A percentile compares a stretch with the other conserved stretches of the same genome.
Evolutionary conservation across 192 early-diverging fungal genomes (phyloP).

Genomic region (Rhizophagus prolifer): DNA sequence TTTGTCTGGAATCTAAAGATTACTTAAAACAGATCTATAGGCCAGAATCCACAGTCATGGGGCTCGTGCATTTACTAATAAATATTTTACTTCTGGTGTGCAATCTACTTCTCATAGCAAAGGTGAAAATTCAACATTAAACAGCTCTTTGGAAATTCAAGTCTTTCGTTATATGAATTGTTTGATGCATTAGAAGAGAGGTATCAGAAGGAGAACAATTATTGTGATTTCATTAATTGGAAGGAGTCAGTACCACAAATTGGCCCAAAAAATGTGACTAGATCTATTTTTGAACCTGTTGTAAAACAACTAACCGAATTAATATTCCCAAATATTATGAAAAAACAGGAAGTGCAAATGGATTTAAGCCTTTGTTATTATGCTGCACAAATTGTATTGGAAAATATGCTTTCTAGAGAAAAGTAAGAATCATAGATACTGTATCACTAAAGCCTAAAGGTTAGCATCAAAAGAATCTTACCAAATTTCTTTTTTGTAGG

Average conservation of each 20-base stretch:
- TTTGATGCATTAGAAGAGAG: background rate
- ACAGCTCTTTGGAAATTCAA: background rate
- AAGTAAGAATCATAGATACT: too few relatives aligned
- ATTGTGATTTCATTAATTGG: background rate
- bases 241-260: background rate
- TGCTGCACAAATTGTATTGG: background rate
- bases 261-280: background rate
- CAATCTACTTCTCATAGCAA: background rate
- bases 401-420: background rate
- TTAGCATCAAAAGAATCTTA: too few relatives aligned
- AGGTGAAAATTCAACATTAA: background rate
- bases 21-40: background rate
- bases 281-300: background rate
- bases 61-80: background rate
- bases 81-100: background rate
- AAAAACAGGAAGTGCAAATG: background rate
- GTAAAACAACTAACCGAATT: background rate
- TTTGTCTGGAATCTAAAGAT: background rate
- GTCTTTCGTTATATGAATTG: background rate
- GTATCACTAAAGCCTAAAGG: too few relatives aligned
- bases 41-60: background rate
- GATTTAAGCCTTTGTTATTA: background rate
- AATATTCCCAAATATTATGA: background rate
- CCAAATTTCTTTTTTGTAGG: background rate
- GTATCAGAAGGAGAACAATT: background rate